Conservation (phyloP, 1,139 yeast genomes). For the Scheffersomyces titani region DNA sequence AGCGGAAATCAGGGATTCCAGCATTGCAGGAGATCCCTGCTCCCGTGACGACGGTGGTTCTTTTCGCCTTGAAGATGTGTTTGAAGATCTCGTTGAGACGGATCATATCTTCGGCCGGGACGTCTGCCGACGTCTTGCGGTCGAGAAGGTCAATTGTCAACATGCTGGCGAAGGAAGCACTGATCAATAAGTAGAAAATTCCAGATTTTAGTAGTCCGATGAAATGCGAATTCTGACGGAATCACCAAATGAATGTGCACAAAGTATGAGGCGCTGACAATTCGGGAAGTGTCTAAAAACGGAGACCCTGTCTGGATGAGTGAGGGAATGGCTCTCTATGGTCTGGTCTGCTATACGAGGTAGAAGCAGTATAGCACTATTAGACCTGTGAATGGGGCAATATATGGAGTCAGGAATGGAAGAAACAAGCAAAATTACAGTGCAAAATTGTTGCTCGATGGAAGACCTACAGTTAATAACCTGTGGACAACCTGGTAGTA, state of each 20-base stretch:
- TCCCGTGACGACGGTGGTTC: slow-evolving; percentile 72
- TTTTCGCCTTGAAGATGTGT: slow-evolving; percentile 47
- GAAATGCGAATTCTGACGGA: background rate
- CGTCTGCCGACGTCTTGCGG: slow-evolving; percentile 14
- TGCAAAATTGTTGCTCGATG: background rate
- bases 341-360: no score
- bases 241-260: background rate
- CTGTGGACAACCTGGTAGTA: background rate
- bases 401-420: background rate
- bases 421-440: background rate
- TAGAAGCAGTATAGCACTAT: no score
- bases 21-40: slow-evolving; percentile 97
- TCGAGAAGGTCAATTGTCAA: slow-evolving; percentile 32
- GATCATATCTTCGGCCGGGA: slow-evolving; percentile 31
- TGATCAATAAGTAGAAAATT: background rate
- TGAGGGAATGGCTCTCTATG: background rate
- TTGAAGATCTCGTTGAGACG: slow-evolving; percentile 41
- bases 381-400: no score
- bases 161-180: slow-evolving; percentile 16
- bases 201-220: background rate
- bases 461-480: no score
- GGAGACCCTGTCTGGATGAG: background rate
- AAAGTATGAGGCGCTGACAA: background rate
- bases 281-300: background rate
- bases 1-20: slow-evolving; percentile 93